Conservation (phyloP, 202 grass and related monocot species). For the Saccharum hybrid region DNA sequence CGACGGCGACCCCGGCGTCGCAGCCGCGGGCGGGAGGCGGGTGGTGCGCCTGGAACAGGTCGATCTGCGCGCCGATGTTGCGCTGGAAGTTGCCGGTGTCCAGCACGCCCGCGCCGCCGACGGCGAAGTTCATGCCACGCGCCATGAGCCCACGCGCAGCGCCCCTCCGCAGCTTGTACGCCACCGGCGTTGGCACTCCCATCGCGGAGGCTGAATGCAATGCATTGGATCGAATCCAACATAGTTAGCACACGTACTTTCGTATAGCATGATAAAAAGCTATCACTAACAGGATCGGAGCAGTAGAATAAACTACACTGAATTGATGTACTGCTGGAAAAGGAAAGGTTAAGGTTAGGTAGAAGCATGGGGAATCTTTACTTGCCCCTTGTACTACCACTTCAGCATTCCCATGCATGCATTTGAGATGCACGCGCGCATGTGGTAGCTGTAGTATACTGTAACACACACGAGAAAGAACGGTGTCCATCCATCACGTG, state of each 20-base stretch:
- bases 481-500: not conserved
- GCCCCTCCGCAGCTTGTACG: conserved; percentile 68
- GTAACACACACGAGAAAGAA: not conserved
- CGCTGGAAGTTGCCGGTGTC: conserved; percentile 72
- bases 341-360: conserved; percentile 30
- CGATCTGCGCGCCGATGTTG: conserved; percentile 73
- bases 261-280: not conserved
- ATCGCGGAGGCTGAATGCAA: conserved; percentile 53
- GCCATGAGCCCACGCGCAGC: not conserved
- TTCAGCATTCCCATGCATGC: not conserved
- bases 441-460: not conserved
- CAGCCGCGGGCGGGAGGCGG: not conserved
- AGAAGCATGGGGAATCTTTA: not conserved
- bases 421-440: not conserved
- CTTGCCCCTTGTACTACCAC: not conserved
- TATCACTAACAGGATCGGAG: not conserved
- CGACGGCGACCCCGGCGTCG: conserved; percentile 15
- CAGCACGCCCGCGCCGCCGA: conserved; percentile 72
- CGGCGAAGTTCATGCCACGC: conserved; percentile 91
- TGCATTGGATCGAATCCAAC: not conserved
- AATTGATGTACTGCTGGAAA: not conserved
- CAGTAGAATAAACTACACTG: not conserved
- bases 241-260: not conserved
- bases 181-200: conserved; percentile 64
- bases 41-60: conserved; percentile 57